A percentile compares a stretch with the other conserved stretches of the same genome.
These are phyloP conservation scores for Fomitopsis palustris DNA, from an alignment of 1,284 basidiomycete genomes.

Conservation along the genomic window DNA sequence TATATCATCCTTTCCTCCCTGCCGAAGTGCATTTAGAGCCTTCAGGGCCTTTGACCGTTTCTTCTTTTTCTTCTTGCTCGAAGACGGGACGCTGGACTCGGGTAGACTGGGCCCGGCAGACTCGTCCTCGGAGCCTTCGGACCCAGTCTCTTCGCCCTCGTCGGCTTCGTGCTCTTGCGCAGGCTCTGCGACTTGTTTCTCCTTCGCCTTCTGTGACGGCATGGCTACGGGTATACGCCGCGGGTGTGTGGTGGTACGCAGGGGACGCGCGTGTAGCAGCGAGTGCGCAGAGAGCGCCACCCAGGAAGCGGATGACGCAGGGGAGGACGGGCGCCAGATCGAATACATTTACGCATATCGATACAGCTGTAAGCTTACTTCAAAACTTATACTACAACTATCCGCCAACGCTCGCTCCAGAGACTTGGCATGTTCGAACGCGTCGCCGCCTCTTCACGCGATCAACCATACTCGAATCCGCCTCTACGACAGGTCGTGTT, in stretches of 20 bases:
- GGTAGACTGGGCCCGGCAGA: slow-evolving; percentile 21
- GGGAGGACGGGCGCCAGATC: not conserved
- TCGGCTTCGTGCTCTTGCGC: slow-evolving; percentile 22
- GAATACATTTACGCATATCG: not conserved
- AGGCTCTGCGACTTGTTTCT: slow-evolving; percentile 41
- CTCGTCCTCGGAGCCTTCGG: slow-evolving; percentile 33
- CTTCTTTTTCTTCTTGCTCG: slow-evolving; percentile 73
- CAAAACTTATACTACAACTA: not conserved
- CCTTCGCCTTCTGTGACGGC: slow-evolving; percentile 31
- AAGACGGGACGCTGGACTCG: slow-evolving; percentile 27
- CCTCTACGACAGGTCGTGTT: not conserved
- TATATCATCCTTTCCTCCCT: slow-evolving; percentile 43
- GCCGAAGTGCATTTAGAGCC: slow-evolving; percentile 46
- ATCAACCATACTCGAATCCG: slow-evolving; percentile 25
- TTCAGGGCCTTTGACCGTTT: slow-evolving; percentile 66
- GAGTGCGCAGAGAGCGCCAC: not conserved
- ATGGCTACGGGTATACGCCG: slow-evolving; percentile 14
- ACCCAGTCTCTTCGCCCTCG: slow-evolving; percentile 28
- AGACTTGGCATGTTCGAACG: not conserved
- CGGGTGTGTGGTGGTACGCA: not conserved
- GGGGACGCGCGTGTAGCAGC: not conserved
- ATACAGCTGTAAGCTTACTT: too few species aligned
- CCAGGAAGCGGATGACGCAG: not conserved
- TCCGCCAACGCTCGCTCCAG: not conserved
- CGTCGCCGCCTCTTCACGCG: slow-evolving; percentile 33